Percentiles rank a stretch among this genome's conserved stretches.
phyloP scores from a whole-genome alignment of 2,329 filamentous ascomycete genomes.

The Phaeosphaeriaceae sp. region DNA sequence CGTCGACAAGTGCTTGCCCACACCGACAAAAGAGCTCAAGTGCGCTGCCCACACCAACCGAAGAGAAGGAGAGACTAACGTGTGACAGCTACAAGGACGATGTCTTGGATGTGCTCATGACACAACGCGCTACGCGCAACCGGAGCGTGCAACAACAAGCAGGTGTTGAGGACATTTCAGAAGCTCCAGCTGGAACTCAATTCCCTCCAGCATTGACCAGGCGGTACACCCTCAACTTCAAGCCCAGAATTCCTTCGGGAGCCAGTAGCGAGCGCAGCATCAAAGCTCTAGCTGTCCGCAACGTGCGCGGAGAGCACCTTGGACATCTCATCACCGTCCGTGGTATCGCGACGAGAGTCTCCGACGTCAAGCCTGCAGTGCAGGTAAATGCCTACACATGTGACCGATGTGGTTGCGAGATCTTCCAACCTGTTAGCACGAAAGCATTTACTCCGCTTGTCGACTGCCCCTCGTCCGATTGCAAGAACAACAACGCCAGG shows the following conservation, averaged over 20 bases:
- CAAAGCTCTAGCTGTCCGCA: conserved; percentile 84
- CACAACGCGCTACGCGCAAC: conserved; percentile 86
- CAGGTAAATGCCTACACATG: conserved; percentile 98
- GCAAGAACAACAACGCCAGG: conserved; percentile 87
- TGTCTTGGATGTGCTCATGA: conserved; percentile 95
- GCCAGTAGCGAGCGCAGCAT: conserved; percentile 66
- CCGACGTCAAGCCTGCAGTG: conserved; percentile 97
- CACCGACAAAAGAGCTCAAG: conserved; percentile 78
- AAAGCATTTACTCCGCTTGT: conserved; percentile 90
- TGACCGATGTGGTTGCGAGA: conserved; percentile 93
- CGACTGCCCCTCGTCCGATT: conserved; percentile 89
- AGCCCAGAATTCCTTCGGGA: conserved; percentile 78
- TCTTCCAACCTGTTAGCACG: conserved; percentile 93
- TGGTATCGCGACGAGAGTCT: conserved; percentile 92
- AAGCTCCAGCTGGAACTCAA: conserved; percentile 74
- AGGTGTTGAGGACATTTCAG: conserved; percentile 57
- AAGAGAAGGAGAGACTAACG: conserved; percentile 26
- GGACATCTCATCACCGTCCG: conserved; percentile 93
- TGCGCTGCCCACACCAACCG: conserved; percentile 53
- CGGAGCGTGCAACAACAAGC: conserved; percentile 68
- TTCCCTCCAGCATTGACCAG: conserved; percentile 93
- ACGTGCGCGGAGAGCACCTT: conserved; percentile 91
- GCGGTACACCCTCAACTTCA: conserved; percentile 95
- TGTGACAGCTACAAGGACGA: conserved; percentile 88
- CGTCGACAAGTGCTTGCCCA: conserved; percentile 85